Conservation (phyloP, 768 basidiomycete genomes). For the Neoboletus brunneissimus region DNA sequence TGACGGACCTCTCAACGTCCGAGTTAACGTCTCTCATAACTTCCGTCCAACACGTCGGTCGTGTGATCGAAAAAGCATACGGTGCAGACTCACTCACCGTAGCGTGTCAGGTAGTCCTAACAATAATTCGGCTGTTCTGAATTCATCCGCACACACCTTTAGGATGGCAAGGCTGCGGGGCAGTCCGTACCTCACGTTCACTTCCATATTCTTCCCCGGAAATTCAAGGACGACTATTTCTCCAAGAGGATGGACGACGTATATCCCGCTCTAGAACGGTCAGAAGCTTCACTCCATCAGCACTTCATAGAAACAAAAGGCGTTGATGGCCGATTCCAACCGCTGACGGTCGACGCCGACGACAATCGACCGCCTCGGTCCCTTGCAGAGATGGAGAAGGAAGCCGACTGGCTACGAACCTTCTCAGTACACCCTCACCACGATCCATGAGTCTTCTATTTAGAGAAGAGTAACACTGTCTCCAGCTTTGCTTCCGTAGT, state of each 20-base stretch:
- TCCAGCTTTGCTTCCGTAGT: background rate
- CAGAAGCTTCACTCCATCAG: conserved; percentile 50
- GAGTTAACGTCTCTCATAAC: conserved; percentile 82
- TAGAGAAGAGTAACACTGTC: background rate
- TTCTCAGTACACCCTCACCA: conserved; percentile 42
- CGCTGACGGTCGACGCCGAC: conserved; percentile 65
- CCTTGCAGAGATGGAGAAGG: conserved; percentile 74
- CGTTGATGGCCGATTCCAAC: conserved; percentile 28
- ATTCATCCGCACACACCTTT: conserved; percentile 4
- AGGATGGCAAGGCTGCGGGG: conserved; percentile 89
- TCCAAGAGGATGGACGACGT: conserved; percentile 64
- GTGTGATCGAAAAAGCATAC: conserved; percentile 78
- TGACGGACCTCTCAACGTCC: conserved; percentile 52
- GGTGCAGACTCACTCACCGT: conserved; percentile 81
- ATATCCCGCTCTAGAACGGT: conserved; percentile 73
- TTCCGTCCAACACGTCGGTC: conserved; percentile 76
- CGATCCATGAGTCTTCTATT: background rate
- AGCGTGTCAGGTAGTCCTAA: conserved; percentile 72
- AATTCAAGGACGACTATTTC: conserved; percentile 65
- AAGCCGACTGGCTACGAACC: conserved; percentile 64
- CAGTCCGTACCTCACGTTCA: conserved; percentile 81
- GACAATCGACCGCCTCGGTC: conserved; percentile 61
- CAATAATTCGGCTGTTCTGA: background rate
- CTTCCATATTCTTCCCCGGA: conserved; percentile 88
- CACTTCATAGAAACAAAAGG: conserved; percentile 30